phyloP scores from a whole-genome alignment of 2,329 filamentous ascomycete species.

The Pyricularia sp. region DNA sequence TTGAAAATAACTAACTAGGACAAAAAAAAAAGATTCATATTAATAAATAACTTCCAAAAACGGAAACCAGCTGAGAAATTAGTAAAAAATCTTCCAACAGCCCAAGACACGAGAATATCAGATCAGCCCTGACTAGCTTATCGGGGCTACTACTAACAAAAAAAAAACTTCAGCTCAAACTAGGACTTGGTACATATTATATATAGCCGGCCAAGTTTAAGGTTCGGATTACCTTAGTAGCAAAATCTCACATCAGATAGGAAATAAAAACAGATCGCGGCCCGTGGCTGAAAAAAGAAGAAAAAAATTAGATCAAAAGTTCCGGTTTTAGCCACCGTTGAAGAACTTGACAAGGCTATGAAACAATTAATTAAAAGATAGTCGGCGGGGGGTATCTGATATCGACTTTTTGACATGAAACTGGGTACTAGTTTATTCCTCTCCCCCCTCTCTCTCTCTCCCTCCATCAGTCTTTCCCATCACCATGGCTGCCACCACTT shows the following conservation, averaged over 20 bases:
- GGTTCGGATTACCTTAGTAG: neutral
- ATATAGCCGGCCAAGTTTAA: neutral
- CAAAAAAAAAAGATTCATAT: too few species aligned
- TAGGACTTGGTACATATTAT: neutral
- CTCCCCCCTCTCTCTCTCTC: too few species aligned
- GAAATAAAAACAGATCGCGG: neutral
- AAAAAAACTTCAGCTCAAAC: neutral
- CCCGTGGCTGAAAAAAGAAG: neutral
- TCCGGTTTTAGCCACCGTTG: too few species aligned
- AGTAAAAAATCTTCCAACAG: neutral
- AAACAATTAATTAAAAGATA: too few species aligned
- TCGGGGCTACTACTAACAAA: neutral
- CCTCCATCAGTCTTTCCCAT: neutral
- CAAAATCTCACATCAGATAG: neutral
- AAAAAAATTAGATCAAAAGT: too few species aligned
- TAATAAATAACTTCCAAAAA: too few species aligned
- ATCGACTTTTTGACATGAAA: too few species aligned
- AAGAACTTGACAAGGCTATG: too few species aligned
- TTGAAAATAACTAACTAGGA: too few species aligned
- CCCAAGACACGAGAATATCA: neutral
- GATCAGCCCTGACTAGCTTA: neutral
- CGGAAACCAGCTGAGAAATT: neutral
- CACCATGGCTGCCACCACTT: constrained; percentile 42
- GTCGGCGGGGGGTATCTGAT: too few species aligned
- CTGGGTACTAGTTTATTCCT: too few species aligned